Evolutionary conservation across 2,329 filamentous ascomycete species (phyloP).

Genomic region (Coniochaeta ligniaria): DNA sequence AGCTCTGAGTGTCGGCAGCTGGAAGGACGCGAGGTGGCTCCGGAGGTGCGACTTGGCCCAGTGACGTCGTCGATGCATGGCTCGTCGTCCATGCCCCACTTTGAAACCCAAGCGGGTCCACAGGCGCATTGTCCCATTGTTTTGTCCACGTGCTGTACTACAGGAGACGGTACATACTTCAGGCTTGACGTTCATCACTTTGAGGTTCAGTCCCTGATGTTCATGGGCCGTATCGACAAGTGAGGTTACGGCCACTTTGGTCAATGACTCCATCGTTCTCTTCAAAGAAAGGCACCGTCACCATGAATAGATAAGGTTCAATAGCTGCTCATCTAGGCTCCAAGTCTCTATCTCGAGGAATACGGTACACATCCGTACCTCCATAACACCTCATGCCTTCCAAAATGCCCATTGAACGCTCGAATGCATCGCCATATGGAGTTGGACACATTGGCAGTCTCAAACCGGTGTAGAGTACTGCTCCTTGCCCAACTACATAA

Average conservation of each 20-base stretch:
- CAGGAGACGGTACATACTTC: no score
- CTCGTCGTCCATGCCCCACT: not conserved
- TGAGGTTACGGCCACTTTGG: no score
- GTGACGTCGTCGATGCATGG: slow-evolving; percentile 1
- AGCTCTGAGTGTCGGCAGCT: not conserved
- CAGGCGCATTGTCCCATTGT: no score
- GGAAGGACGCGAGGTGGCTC: not conserved
- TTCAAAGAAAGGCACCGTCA: not conserved
- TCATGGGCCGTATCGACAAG: no score
- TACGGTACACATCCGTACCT: not conserved
- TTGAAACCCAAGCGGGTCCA: no score
- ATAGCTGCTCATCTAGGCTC: not conserved
- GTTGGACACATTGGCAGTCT: not conserved
- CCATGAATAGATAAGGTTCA: not conserved
- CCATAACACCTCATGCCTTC: not conserved
- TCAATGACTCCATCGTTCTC: no score
- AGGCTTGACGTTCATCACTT: no score
- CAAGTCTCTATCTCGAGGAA: not conserved
- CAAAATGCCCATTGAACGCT: not conserved
- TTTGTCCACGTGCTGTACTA: no score
- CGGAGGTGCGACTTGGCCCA: not conserved
- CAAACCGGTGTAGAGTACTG: not conserved
- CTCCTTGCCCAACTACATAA: not conserved
- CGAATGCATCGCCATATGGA: not conserved
- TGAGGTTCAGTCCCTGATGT: no score